Evolutionary conservation across 2,329 filamentous ascomycete species (phyloP), one percentile per base, ranked within the genome.

Genomic region (Hortaea werneckii): DNA sequence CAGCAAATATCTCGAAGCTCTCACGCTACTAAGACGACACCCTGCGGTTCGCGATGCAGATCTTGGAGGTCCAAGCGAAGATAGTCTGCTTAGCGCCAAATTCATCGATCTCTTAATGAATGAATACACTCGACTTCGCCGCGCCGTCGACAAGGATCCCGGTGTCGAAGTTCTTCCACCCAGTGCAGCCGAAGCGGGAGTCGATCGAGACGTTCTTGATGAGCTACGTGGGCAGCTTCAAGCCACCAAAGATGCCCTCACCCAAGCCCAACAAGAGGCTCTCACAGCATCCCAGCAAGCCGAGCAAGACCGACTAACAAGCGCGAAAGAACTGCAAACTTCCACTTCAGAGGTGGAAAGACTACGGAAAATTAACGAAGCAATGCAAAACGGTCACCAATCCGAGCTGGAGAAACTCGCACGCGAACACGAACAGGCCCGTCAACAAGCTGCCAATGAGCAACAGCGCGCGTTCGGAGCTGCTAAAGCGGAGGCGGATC

Each of bases 51-150:
- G 92, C 34, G 88, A 98, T 60, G 95, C 90, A 55, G 92, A 96
- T 58, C 85, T 95, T 20, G 52, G 54, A 8, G 58, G 59, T 13
- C 47, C 56, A 6, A 50, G 42, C 11, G 50, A 50, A 6, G 53
- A 57, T 13, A 51, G 53, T 5, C 49, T 53, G 27, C 43, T 57
- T 9, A 88, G 95, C 55, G 75, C 79, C 40, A 78, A 78, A 0
- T 96, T 95, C 64, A 81, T 98, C 45, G 86, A 95, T 49, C 95
- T 96, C 58, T 79, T 95, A 58, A 95, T 95, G 60, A 89, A 96
- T 59, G 95, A 95, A 61, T 96, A 94, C 62, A 90, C 85, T 58
- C 83, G 89, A 6, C 70, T 95, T 47, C 71, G 83, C 35, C 80
- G 87, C 51, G 85, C 87, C 10, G 86, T 98, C 56, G 92, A 98